Percentiles rank a stretch among this genome's conserved stretches.
Evolutionary conservation across 1,284 basidiomycete genomes (phyloP).

Genomic region (Ustilago vetiveriae): DNA sequence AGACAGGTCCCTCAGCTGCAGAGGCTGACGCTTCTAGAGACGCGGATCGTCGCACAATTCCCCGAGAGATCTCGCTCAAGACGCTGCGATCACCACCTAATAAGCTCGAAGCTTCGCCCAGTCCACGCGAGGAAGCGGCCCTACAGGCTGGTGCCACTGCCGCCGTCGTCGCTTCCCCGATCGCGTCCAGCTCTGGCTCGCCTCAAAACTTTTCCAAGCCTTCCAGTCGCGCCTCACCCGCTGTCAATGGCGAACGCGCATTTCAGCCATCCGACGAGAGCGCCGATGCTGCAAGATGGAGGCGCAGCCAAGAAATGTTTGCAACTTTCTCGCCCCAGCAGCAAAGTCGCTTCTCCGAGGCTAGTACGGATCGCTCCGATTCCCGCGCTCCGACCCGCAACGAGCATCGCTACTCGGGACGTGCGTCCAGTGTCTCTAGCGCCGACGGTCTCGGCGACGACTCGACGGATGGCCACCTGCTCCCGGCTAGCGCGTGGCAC

Average conservation of each 20-base stretch:
- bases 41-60: conserved; percentile 7
- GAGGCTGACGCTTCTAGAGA: neutral
- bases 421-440: conserved; percentile 35
- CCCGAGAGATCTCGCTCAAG: conserved; percentile 31
- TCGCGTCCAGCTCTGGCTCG: neutral
- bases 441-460: conserved; percentile 37
- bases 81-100: conserved; percentile 31
- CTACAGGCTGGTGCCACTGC: conserved; percentile 31
- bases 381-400: conserved; percentile 39
- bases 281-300: conserved; percentile 12
- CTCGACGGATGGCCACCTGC: conserved; percentile 44
- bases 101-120: conserved; percentile 31
- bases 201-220: neutral
- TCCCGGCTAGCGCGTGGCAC: conserved; percentile 58
- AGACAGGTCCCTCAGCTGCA: neutral
- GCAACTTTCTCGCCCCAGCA: conserved; percentile 28
- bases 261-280: conserved; percentile 18
- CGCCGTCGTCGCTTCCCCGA: conserved; percentile 10
- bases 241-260: conserved; percentile 28
- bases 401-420: conserved; percentile 33
- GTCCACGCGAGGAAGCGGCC: conserved; percentile 31
- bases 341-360: conserved; percentile 50
- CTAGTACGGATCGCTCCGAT: conserved; percentile 44
- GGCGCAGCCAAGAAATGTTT: conserved; percentile 22
- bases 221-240: conserved; percentile 2